These are phyloP conservation scores for Pestalotiopsis sp. DNA, from an alignment of 2,329 filamentous ascomycete species.

Conservation along the genomic window DNA sequence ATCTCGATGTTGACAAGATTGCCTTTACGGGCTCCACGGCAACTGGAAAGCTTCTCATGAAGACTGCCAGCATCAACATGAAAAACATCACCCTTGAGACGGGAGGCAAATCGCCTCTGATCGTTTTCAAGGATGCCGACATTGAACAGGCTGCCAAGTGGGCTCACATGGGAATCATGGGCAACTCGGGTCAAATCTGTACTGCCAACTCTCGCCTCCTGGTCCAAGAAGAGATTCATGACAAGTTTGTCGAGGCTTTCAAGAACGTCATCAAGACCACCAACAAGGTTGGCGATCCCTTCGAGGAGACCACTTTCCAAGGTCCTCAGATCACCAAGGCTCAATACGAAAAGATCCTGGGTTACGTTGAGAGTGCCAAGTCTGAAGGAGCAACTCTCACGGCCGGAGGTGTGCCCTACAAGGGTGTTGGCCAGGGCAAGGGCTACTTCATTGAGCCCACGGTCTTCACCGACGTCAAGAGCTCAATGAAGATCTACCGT, in stretches of 20 bases:
- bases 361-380: conserved; percentile 71
- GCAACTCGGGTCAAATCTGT: conserved; percentile 68
- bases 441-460: conserved; percentile 52
- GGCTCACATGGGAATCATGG: conserved; percentile 55
- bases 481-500: conserved; percentile 45
- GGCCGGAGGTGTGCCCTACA: conserved; percentile 55
- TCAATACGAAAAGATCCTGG: conserved; percentile 72
- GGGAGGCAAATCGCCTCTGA: conserved; percentile 67
- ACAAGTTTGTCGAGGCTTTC: conserved; percentile 67
- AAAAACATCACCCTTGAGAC: conserved; percentile 71
- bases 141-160: conserved; percentile 69
- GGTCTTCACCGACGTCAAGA: conserved; percentile 44
- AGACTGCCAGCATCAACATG: conserved; percentile 66
- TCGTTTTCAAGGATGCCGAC: conserved; percentile 69
- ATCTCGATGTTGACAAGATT: conserved; percentile 75
- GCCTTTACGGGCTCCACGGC: conserved; percentile 78
- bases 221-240: conserved; percentile 63
- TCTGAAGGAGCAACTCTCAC: conserved; percentile 70
- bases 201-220: conserved; percentile 67
- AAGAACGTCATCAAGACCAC: conserved; percentile 59
- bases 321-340: conserved; percentile 74
- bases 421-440: conserved; percentile 37
- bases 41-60: conserved; percentile 77
- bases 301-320: conserved; percentile 70
- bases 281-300: conserved; percentile 72